Percentiles rank a stretch among this genome's conserved stretches.
Evolutionary conservation across 2,329 filamentous ascomycete genomes (phyloP).

Genomic region (Lachnellula arida): DNA sequence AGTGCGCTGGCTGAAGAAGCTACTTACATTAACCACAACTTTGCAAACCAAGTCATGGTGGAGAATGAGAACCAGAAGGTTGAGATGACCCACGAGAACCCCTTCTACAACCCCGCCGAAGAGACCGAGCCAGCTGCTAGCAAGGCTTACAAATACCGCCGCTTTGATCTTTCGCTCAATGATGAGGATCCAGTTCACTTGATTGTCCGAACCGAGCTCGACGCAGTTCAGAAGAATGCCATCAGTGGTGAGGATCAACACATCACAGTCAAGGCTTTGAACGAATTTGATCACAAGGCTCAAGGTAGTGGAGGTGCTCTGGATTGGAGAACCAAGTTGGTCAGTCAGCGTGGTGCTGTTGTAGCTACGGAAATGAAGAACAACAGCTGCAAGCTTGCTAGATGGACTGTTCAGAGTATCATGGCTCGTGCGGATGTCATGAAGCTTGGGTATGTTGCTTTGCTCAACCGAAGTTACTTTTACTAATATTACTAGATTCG

Average conservation of each 20-base stretch:
- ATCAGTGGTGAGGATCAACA: slow-evolving; percentile 88
- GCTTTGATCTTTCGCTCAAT: slow-evolving; percentile 91
- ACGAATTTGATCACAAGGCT: slow-evolving; percentile 98
- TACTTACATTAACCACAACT: slow-evolving; percentile 99
- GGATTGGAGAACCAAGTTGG: slow-evolving; percentile 95
- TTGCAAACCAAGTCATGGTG: slow-evolving; percentile 88
- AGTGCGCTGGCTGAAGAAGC: slow-evolving; percentile 89
- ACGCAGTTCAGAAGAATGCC: slow-evolving; percentile 93
- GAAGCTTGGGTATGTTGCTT: slow-evolving; percentile 78
- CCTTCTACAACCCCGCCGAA: slow-evolving; percentile 92
- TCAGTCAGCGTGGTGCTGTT: slow-evolving; percentile 90
- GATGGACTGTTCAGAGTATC: slow-evolving; percentile 97
- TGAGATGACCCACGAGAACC: slow-evolving; percentile 83
- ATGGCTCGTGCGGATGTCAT: slow-evolving; percentile 96
- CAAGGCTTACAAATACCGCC: slow-evolving; percentile 97
- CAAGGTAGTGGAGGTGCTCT: slow-evolving; percentile 91
- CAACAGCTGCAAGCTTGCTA: slow-evolving; percentile 96
- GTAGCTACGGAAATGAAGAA: slow-evolving; percentile 99
- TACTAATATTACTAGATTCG: slow-evolving; percentile 62
- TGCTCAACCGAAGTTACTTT: not conserved
- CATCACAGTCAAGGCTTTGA: slow-evolving; percentile 90
- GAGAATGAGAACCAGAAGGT: slow-evolving; percentile 77
- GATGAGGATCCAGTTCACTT: slow-evolving; percentile 87
- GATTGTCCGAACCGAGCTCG: slow-evolving; percentile 89
- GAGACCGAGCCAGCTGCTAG: slow-evolving; percentile 91